Percentiles rank a stretch among this genome's conserved stretches.
phyloP scores from a whole-genome alignment of 768 basidiomycete genomes.

The Mycena latifolia region DNA sequence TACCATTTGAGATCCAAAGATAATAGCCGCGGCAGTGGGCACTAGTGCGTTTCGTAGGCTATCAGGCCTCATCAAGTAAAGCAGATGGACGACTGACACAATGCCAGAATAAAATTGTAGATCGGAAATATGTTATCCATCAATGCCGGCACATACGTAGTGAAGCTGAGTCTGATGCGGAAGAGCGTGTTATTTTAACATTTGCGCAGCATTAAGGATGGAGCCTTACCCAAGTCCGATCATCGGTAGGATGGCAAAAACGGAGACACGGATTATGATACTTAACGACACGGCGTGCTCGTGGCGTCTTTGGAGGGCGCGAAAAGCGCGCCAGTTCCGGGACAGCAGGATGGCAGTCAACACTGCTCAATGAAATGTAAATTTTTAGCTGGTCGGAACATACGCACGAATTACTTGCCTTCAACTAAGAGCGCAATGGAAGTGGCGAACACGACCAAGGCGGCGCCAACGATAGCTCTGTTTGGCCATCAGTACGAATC shows the following conservation, averaged over 20 bases:
- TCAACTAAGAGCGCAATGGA: conserved; percentile 5
- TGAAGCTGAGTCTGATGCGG: conserved; percentile 18
- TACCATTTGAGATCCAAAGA: conserved; percentile 26
- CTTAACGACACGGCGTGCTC: conserved; percentile 27
- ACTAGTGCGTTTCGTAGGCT: neutral
- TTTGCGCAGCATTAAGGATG: neutral
- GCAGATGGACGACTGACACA: neutral
- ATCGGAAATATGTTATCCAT: neutral
- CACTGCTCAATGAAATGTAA: no score
- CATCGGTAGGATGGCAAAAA: conserved; percentile 21
- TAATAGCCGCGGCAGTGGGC: conserved; percentile 10
- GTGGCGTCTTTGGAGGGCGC: conserved; percentile 16
- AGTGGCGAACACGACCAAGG: conserved; percentile 6
- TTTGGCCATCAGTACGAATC: neutral
- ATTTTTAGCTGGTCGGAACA: no score
- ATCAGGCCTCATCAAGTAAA: neutral
- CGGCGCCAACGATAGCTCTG: conserved; percentile 15
- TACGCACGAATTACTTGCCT: neutral
- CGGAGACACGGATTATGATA: conserved; percentile 26
- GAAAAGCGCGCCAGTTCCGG: conserved; percentile 29
- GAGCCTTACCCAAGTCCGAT: conserved; percentile 11
- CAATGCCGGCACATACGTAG: conserved; percentile 19
- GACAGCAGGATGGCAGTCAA: conserved; percentile 13
- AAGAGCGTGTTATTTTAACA: no score
- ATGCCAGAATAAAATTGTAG: conserved; percentile 22